Conservation (phyloP, 1,139 yeast species). For the Cylindricascospora bacillispora region DNA sequence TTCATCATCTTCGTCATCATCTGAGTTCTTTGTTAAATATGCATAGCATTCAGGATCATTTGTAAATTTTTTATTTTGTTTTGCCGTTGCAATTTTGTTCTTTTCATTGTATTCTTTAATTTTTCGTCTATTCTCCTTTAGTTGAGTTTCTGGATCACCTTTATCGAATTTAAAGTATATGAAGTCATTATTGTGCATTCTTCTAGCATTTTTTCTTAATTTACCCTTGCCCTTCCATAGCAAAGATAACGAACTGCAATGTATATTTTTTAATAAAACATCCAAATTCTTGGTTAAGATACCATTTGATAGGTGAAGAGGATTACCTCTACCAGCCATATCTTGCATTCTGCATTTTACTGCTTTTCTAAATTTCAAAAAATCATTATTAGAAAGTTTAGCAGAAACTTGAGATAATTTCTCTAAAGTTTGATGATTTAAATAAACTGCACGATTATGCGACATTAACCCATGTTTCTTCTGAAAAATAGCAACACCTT, state of each 20-base stretch:
- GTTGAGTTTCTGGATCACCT: slow-evolving; percentile 23
- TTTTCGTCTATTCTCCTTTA: slow-evolving; percentile 13
- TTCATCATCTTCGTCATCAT: neutral
- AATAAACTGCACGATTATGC: slow-evolving; percentile 4
- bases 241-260: slow-evolving; percentile 35
- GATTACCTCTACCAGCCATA: slow-evolving; percentile 31
- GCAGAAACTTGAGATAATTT: slow-evolving; percentile 49
- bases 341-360: slow-evolving; percentile 71
- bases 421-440: slow-evolving; percentile 53
- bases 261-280: slow-evolving; percentile 30
- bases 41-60: neutral
- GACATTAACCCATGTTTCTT: slow-evolving; percentile 41
- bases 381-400: slow-evolving; percentile 36
- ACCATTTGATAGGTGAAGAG: slow-evolving; percentile 32
- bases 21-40: neutral
- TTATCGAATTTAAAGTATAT: slow-evolving; percentile 9
- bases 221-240: slow-evolving; percentile 39
- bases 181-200: slow-evolving; percentile 1
- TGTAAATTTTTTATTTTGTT: neutral
- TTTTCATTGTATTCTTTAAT: slow-evolving; percentile 1
- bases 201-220: slow-evolving; percentile 13
- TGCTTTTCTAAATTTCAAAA: slow-evolving; percentile 51
- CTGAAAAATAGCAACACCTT: slow-evolving; percentile 56
- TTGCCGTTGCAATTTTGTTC: neutral
- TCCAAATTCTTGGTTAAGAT: slow-evolving; percentile 41